These are phyloP conservation scores for Lachnellula cervina DNA, from an alignment of 2,329 filamentous ascomycete genomes.

Conservation along the genomic window DNA sequence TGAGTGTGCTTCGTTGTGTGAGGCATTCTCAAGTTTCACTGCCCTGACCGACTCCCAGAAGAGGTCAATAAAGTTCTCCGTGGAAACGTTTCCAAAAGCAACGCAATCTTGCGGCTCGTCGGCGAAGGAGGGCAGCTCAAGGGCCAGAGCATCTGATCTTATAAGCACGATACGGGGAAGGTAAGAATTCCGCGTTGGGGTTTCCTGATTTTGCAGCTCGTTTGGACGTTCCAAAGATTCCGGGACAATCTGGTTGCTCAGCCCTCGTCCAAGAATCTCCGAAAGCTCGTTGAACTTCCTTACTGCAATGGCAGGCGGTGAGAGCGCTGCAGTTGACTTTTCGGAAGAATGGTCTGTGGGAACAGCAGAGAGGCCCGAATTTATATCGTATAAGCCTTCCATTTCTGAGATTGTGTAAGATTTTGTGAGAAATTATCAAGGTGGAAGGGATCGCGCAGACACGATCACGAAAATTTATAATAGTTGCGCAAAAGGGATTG, in stretches of 20 bases:
- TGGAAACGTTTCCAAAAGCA: conserved; percentile 6
- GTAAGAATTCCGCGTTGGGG: background rate
- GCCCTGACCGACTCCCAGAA: conserved; percentile 7
- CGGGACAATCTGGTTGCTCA: too few species aligned
- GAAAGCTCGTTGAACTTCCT: background rate
- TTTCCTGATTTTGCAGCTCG: background rate
- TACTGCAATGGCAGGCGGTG: background rate
- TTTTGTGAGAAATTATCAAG: background rate
- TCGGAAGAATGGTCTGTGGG: background rate
- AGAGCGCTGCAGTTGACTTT: background rate
- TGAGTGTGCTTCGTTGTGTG: background rate
- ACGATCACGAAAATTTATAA: background rate
- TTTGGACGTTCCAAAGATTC: background rate
- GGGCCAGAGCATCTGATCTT: conserved; percentile 1
- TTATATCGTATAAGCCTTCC: conserved; percentile 4
- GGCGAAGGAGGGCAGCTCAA: conserved; percentile 1
- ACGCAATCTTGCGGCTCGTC: conserved; percentile 5
- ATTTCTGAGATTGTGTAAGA: background rate
- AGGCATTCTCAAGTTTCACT: background rate
- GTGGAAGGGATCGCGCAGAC: background rate
- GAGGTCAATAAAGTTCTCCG: conserved; percentile 7
- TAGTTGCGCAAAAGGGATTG: background rate
- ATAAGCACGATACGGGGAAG: background rate
- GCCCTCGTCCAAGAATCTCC: background rate
- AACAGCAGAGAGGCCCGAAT: background rate